These are phyloP conservation scores for Ophiostoma sp. DNA, from an alignment of 2,329 filamentous ascomycete genomes.

Conservation along the genomic window DNA sequence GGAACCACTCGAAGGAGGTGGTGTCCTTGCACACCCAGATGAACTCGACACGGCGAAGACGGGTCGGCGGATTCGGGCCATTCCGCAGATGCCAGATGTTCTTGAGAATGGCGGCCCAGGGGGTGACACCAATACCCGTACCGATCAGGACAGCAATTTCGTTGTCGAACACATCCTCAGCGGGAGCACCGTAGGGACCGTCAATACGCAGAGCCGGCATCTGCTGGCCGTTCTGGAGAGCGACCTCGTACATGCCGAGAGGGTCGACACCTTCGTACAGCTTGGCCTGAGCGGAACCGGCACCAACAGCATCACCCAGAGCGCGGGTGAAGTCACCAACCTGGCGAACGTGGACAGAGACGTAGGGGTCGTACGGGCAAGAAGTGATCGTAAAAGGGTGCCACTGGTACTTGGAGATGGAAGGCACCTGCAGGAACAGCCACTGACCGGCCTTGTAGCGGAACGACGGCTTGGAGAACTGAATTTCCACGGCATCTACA, in stretches of 20 bases:
- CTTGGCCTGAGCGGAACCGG: slow-evolving; percentile 81
- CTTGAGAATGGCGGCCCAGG: slow-evolving; percentile 86
- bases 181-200: slow-evolving; percentile 92
- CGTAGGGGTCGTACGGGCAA: slow-evolving; percentile 91
- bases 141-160: slow-evolving; percentile 84
- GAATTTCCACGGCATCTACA: slow-evolving; percentile 88
- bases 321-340: slow-evolving; percentile 93
- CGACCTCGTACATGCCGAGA: slow-evolving; percentile 97
- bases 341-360: slow-evolving; percentile 92
- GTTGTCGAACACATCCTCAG: slow-evolving; percentile 95
- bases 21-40: slow-evolving; percentile 99
- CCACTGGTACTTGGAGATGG: slow-evolving; percentile 88
- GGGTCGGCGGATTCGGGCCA: slow-evolving; percentile 81
- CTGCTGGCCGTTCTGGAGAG: slow-evolving; percentile 84
- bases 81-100: slow-evolving; percentile 98
- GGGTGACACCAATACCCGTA: slow-evolving; percentile 83
- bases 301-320: slow-evolving; percentile 95
- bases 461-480: slow-evolving; percentile 95
- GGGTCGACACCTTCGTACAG: slow-evolving; percentile 89
- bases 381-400: slow-evolving; percentile 99
- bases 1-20: slow-evolving; percentile 97
- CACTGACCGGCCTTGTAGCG: slow-evolving; percentile 98
- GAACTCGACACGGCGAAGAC: slow-evolving; percentile 93
- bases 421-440: slow-evolving; percentile 93
- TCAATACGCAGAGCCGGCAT: slow-evolving; percentile 92